A percentile compares a stretch with the other conserved stretches of the same genome.
phyloP scores from a whole-genome alignment of 2,329 filamentous ascomycete genomes.

The Emericellopsis atlantica region DNA sequence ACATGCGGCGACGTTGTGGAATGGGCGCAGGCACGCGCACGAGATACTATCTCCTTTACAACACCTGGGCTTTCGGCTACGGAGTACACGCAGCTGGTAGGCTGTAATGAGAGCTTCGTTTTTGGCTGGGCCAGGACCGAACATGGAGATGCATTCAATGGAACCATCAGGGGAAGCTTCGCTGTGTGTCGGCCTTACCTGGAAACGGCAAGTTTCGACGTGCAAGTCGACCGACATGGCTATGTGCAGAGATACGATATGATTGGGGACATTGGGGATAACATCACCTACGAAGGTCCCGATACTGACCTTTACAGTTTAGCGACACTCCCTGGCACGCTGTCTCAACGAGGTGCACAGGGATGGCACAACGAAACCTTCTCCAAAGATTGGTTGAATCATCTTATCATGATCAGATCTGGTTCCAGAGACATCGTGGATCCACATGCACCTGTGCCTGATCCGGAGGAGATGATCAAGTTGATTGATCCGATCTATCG shows the following conservation, averaged over 20 bases:
- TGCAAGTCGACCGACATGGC: slow-evolving; percentile 13
- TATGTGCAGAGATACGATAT: slow-evolving; percentile 7
- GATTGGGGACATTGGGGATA: slow-evolving; percentile 2
- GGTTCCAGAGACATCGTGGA: slow-evolving; percentile 20
- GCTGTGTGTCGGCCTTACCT: slow-evolving; percentile 13
- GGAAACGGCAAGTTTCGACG: slow-evolving; percentile 18
- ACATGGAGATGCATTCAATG: slow-evolving; percentile 2
- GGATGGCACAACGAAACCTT: slow-evolving; percentile 35
- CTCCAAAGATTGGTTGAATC: slow-evolving; percentile 30
- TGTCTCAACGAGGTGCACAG: accelerated
- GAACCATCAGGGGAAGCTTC: slow-evolving; percentile 7
- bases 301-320: background rate
- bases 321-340: no score
- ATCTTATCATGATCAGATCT: slow-evolving; percentile 21
- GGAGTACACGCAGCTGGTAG: no score
- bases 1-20: background rate
- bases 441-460: slow-evolving; percentile 8
- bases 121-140: slow-evolving; percentile 11
- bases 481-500: slow-evolving; percentile 11
- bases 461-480: slow-evolving; percentile 6
- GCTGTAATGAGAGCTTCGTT: slow-evolving; percentile 6
- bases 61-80: no score
- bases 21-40: no score
- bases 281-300: slow-evolving; percentile 7
- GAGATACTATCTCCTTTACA: no score